A percentile compares a stretch with the other conserved stretches of the same genome.
These are phyloP conservation scores for Botrytis squamosa DNA, from an alignment of 2,329 filamentous ascomycete genomes.

Conservation along the genomic window DNA sequence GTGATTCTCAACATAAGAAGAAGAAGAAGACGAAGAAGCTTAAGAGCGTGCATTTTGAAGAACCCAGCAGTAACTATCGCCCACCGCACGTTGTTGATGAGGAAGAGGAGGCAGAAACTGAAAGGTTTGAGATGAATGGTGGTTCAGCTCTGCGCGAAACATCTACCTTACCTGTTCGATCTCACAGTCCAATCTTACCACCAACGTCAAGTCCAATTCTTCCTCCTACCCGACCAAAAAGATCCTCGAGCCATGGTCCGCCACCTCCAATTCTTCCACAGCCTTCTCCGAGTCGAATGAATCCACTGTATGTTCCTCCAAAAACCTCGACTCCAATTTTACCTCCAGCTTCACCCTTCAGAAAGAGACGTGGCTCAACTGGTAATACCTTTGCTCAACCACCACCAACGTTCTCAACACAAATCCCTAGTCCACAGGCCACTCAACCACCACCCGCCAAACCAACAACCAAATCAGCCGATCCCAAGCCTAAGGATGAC, in stretches of 20 bases:
- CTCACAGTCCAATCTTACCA: not conserved
- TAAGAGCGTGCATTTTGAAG: not conserved
- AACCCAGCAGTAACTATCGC: not conserved
- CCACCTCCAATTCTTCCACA: not conserved
- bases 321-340: not conserved
- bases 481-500: not conserved
- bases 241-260: not conserved
- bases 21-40: not conserved
- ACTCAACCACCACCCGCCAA: not conserved
- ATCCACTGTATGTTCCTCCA: not conserved
- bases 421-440: not conserved
- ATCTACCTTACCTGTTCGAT: not conserved
- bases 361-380: not conserved
- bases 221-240: not conserved
- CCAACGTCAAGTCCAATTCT: constrained; percentile 1
- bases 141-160: not conserved
- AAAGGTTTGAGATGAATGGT: not conserved
- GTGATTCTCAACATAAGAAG: not conserved
- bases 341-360: constrained; percentile 10
- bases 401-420: not conserved
- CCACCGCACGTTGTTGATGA: not conserved
- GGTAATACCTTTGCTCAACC: not conserved
- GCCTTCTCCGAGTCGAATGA: not conserved
- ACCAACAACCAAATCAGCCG: not conserved
- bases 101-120: not conserved